Percentiles rank a stretch among this genome's conserved stretches.
Conservation (phyloP, 345 rosid genomes). For the Citrus sp. region DNA sequence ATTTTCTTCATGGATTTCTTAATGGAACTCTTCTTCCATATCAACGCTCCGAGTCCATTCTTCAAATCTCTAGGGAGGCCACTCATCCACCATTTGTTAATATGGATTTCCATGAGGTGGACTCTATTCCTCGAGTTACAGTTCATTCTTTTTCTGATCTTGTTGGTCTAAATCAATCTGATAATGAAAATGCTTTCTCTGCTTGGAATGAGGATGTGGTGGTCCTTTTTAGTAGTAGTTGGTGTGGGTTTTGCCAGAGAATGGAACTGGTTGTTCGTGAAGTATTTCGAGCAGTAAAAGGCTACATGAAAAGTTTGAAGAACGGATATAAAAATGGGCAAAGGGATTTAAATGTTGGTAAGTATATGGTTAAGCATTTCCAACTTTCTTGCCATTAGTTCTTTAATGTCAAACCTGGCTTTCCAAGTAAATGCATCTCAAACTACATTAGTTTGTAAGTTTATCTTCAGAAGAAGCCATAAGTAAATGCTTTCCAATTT, state of each 20-base stretch:
- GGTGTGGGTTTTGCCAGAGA: constrained; percentile 98
- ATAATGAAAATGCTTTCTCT: constrained; percentile 28
- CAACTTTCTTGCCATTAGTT: constrained; percentile 1
- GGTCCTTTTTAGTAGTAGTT: constrained; percentile 76
- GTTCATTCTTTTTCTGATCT: constrained; percentile 48
- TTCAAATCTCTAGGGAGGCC: constrained; percentile 43
- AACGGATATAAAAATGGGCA: constrained; percentile 35
- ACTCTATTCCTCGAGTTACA: constrained; percentile 68
- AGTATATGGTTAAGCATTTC: constrained; percentile 15
- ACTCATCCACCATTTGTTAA: constrained; percentile 75
- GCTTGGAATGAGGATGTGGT: constrained; percentile 70
- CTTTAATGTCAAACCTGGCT: constrained; percentile 1
- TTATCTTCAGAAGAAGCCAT: background rate
- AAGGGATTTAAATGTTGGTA: constrained; percentile 39
- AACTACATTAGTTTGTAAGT: background rate
- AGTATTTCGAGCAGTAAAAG: constrained; percentile 63
- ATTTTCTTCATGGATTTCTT: constrained; percentile 56
- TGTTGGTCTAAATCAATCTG: constrained; percentile 56
- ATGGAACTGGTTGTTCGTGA: constrained; percentile 89
- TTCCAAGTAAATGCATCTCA: constrained; percentile 5
- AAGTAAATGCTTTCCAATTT: background rate
- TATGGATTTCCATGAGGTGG: constrained; percentile 73
- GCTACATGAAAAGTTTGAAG: constrained; percentile 40
- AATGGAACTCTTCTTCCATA: constrained; percentile 65
- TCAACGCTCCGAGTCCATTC: constrained; percentile 48